Evolutionary conservation across 2,329 filamentous ascomycete genomes (phyloP).

Genomic region (Fusarium sp.): DNA sequence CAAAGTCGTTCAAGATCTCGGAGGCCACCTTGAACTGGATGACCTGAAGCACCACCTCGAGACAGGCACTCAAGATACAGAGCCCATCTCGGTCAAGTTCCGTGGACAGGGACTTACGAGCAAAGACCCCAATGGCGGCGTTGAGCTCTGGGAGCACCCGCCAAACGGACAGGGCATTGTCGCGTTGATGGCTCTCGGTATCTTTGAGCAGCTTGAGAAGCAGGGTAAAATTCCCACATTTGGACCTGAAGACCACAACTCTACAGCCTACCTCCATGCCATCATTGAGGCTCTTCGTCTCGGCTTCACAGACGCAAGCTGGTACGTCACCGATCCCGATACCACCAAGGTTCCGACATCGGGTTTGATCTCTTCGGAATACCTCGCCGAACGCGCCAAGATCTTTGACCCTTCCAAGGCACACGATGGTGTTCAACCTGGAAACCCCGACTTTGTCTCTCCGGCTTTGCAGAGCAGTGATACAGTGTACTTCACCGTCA

Average conservation of each 20-base stretch:
- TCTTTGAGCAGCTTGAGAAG: conserved; percentile 86
- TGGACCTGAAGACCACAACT: conserved; percentile 79
- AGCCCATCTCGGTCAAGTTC: conserved; percentile 86
- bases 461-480: conserved; percentile 88
- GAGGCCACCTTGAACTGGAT: conserved; percentile 80
- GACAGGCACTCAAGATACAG: conserved; percentile 77
- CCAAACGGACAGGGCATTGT: conserved; percentile 97
- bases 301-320: conserved; percentile 87
- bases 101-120: conserved; percentile 66
- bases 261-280: conserved; percentile 81
- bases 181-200: conserved; percentile 92
- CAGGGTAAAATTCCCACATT: conserved; percentile 80
- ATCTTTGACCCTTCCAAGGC: conserved; percentile 68
- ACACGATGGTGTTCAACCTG: conserved; percentile 72
- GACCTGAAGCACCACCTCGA: conserved; percentile 82
- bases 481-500: conserved; percentile 92
- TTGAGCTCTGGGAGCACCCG: conserved; percentile 95
- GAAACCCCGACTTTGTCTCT: conserved; percentile 63
- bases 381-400: conserved; percentile 75
- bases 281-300: conserved; percentile 89
- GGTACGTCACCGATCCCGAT: conserved; percentile 90
- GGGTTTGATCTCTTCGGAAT: conserved; percentile 75
- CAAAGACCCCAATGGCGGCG: conserved; percentile 56
- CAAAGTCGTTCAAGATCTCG: conserved; percentile 78
- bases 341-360: conserved; percentile 75